Evolutionary conservation across 495 filamentous ascomycete species (phyloP), one percentile per base, ranked within the genome.

Genomic region (Lophiotrema nucula): DNA sequence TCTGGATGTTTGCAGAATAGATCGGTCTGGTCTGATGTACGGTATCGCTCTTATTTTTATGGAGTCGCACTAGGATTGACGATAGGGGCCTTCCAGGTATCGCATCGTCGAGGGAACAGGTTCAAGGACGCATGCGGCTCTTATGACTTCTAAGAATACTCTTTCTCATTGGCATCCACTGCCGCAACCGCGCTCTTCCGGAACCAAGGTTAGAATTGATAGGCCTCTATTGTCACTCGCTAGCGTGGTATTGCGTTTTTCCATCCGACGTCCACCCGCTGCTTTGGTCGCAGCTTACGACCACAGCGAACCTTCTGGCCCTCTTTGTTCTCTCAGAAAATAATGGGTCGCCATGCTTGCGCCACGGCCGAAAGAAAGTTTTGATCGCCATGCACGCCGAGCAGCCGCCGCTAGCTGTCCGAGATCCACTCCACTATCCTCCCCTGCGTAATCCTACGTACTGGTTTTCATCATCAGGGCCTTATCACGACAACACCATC

Each of bases 221-320:
- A 16, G 26, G 49, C 28, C 18, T 27, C 22, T 42, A 3, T 16
- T n/a, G 16, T 43, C 13, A 35, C 6, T 42, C n/a, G n/a, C n/a
- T n/a, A n/a, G n/a, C n/a, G n/a, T n/a, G n/a, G 23, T 19, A 43
- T 13, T 18, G 15, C 39, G 19, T 6, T 18, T 33, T 27, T 38
- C 26, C 28, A 33, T 25, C 53, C 53, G 42, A 56, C 21, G 52
- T 47, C 27, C 53, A 38, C 53, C 53, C 53, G 43, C 48, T 15
- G 47, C 39, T 53, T 59, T n/a, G n/a, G n/a, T n/a, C n/a, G n/a
- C n/a, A 18, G 15, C 6, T 22, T 39, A 53, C 35, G 25, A 53
- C 50, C 13, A 31, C 2, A 23, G 52, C 56, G 57, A 60, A 53
- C n/a, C 11, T 54, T 60, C 57, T 60, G 31, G 57, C 57, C 46